Evolutionary conservation across 352 stramenopile genomes (phyloP).

Genomic region (Pythium grandisporangium): DNA sequence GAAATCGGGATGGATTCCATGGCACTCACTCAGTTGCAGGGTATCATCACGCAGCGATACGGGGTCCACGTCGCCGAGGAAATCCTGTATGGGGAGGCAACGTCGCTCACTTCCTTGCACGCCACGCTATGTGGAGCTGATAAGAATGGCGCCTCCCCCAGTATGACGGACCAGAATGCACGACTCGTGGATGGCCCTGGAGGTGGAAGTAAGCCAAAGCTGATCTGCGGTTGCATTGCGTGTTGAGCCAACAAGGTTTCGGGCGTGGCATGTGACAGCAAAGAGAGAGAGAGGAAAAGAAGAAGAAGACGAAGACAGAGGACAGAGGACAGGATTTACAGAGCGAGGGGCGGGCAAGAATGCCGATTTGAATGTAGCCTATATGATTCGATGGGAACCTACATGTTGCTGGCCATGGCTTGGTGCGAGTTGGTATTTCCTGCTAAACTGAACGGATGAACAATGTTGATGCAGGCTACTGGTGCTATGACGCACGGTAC

Average conservation of each 20-base stretch:
- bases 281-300: too few species aligned
- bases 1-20: slow-evolving; percentile 91
- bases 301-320: too few species aligned
- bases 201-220: slow-evolving; percentile 19
- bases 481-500: too few species aligned
- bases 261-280: too few species aligned
- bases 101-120: slow-evolving; percentile 80
- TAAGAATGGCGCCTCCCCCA: slow-evolving; percentile 5
- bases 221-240: slow-evolving; percentile 68
- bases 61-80: slow-evolving; percentile 88
- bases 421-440: too few species aligned
- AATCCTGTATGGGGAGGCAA: slow-evolving; percentile 88
- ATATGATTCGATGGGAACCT: too few species aligned
- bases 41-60: slow-evolving; percentile 87
- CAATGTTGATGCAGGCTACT: too few species aligned
- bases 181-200: slow-evolving; percentile 11
- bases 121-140: slow-evolving; percentile 37
- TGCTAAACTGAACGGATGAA: too few species aligned
- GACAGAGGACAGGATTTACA: too few species aligned
- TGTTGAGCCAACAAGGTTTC: slow-evolving; percentile 37
- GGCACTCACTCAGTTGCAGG: slow-evolving; percentile 92
- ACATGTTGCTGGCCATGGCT: too few species aligned
- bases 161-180: slow-evolving; percentile 13
- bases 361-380: too few species aligned
- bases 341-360: too few species aligned